Base-by-base conservation (phyloP, 768 basidiomycete genomes). In the Boletus speciosus region DNA sequence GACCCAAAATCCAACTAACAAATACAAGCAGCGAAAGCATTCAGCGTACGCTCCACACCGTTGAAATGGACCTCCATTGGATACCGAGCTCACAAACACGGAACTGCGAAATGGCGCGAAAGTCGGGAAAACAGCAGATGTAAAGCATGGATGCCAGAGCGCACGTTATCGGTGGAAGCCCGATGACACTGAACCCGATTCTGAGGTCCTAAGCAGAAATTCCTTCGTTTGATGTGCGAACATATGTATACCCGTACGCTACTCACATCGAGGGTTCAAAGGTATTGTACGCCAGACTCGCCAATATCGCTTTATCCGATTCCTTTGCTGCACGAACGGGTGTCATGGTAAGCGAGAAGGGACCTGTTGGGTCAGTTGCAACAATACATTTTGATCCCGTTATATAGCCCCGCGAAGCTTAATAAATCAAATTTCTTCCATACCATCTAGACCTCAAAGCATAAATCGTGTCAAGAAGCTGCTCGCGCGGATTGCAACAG, bases 151-250 rank as follows among this genome's bases (percentile, higher is more conserved):
- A 67, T 25, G 37, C 50, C 2, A 62, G 54, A 35, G 71, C 77
- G 10, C 53, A 81, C 66, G 84, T 79, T 40, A 86, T 84, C 0
- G 85, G 79, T 19, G 79, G 84, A 1, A 85, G 61, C 0, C 86
- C 85, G 48, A 86, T 84, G 54, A 86, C 82, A 6, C 81, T 83
- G 65, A 88, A 88, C 0, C 81, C 81, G 21, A 87, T 73, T 1
- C 86, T 85, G 55, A 87, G 86, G 10, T 85, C 81, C 82, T 88
- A 19, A 62, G 68, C 27, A 32, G 61, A 62, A 3, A 10, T 23
- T 8, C n/a, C 34, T 5, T 38, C 12, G 19, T 15, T 25, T 19
- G 44, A 29, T 2, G 27, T 21, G 3, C 8, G 3, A 11, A 27
- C 5, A 25, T 16, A 37, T 31, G 34, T 25, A 15, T 21, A 4